Evolutionary conservation across 2,329 filamentous ascomycete genomes (phyloP), one percentile per base, ranked within the genome.

Genomic region (Thielaviopsis populi): DNA sequence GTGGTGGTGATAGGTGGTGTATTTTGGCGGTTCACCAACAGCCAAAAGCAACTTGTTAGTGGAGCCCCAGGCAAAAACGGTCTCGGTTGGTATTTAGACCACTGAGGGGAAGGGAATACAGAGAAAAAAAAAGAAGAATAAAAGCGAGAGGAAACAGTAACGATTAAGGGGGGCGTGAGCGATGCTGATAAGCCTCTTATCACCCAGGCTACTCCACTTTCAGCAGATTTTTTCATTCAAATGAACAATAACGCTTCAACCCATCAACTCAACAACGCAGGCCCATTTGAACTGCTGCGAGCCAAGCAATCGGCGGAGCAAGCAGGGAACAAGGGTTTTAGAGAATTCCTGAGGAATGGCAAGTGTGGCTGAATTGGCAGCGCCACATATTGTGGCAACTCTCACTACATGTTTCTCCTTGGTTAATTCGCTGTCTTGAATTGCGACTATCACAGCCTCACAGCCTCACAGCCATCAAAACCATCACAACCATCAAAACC

Each of bases 61-160:
- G 61, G 61, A 56, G 40, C 40, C 48, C 48, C 43, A 24, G 37
- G 37, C 46, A 56, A 42, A 50, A 40, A 50, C 37, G 56, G 42
- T 27, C 41, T 61, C 61, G 56, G 64, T 66, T 66, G 64, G 46
- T 37, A 54, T 66, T 66, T 63, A 66, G 58, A 50, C 46, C 17
- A 59, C 15, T 50, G 46, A 50, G 46, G 46, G 19, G 33, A 53
- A 27, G 43, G 43, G 56, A 53, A 43, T 41, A 60, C 15, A 54
- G 37, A 61, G 10, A 50, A 58, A 56, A 43, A 62, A 54, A 37
- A 24, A 37, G 43, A 56, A 54, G n/a, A 37, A 54, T 43, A 60
- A 65, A 56, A 62, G 50, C 40, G 43, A 40, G 37, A 37, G 63
- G 50, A 59, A 46, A 46, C 30, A 27, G 24, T 33, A 56, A 19